These are phyloP conservation scores for Penicillium sp. DNA, from an alignment of 2,329 filamentous ascomycete genomes.

Conservation along the genomic window DNA sequence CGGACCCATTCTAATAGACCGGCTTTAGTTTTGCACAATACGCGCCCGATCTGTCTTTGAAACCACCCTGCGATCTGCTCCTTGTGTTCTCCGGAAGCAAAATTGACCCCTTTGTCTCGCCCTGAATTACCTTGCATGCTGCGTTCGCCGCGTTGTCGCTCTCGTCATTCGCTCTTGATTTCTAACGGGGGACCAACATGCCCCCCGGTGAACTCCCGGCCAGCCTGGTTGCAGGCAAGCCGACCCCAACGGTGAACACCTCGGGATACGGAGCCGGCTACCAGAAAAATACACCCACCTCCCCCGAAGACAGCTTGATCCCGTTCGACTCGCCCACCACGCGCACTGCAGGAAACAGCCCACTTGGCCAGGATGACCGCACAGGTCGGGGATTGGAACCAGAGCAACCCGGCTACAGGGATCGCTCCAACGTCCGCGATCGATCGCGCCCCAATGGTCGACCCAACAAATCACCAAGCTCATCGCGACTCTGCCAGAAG, in stretches of 20 bases:
- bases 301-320: conserved; percentile 36
- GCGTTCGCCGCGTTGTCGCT: conserved; percentile 8
- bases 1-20: conserved; percentile 4
- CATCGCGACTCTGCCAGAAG: conserved; percentile 69
- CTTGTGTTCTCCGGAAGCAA: background rate
- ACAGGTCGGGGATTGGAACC: conserved; percentile 33
- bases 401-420: conserved; percentile 33
- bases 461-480: conserved; percentile 37
- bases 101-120: background rate
- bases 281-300: conserved; percentile 41
- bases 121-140: conserved; percentile 16
- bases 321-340: conserved; percentile 38
- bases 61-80: background rate
- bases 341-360: conserved; percentile 26
- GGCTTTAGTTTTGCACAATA: background rate
- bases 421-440: conserved; percentile 35
- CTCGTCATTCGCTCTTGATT: conserved; percentile 10
- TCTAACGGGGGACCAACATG: conserved; percentile 36
- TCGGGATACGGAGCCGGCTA: conserved; percentile 36
- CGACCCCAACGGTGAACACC: conserved; percentile 38
- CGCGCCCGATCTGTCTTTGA: background rate
- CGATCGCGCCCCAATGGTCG: conserved; percentile 38
- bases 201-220: conserved; percentile 44
- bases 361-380: conserved; percentile 31
- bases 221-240: conserved; percentile 44